Percentiles rank a stretch among this genome's conserved stretches.
These are phyloP conservation scores for Onygenales sp. DNA, from an alignment of 2,329 filamentous ascomycete genomes.

Conservation along the genomic window DNA sequence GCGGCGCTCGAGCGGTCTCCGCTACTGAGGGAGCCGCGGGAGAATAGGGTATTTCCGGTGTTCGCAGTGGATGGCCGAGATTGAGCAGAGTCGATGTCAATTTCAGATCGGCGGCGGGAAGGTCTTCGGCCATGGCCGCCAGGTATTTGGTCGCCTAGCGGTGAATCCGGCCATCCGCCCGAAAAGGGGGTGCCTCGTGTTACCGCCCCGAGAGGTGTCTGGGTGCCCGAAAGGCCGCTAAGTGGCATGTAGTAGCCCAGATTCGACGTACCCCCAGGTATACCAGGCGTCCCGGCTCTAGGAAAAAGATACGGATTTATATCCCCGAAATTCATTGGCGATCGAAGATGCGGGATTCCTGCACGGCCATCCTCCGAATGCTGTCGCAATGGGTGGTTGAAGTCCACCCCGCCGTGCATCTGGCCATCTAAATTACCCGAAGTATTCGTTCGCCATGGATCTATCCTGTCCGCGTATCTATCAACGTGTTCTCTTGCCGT, in stretches of 20 bases:
- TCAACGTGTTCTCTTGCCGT: neutral
- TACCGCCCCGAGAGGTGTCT: constrained; percentile 39
- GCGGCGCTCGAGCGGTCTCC: constrained; percentile 19
- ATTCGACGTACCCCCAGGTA: constrained; percentile 41
- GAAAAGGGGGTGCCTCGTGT: constrained; percentile 27
- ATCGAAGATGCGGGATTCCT: constrained; percentile 25
- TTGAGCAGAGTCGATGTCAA: constrained; percentile 24
- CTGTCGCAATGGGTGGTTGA: constrained; percentile 21
- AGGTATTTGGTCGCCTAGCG: constrained; percentile 24
- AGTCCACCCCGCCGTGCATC: constrained; percentile 20
- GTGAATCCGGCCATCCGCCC: constrained; percentile 21
- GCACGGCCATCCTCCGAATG: constrained; percentile 18
- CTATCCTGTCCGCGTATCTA: constrained; percentile 1
- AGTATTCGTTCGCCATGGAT: constrained; percentile 7
- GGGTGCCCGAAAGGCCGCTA: constrained; percentile 38
- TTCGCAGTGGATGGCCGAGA: constrained; percentile 37
- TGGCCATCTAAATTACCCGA: constrained; percentile 1
- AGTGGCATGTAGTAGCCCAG: constrained; percentile 36
- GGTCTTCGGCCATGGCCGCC: neutral
- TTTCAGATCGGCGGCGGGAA: constrained; percentile 19
- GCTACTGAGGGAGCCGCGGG: constrained; percentile 15
- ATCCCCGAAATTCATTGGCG: constrained; percentile 27
- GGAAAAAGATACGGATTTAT: constrained; percentile 34
- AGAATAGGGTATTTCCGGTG: constrained; percentile 29
- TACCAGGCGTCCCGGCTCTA: constrained; percentile 37